These are phyloP conservation scores for Trichophyton simii DNA, from an alignment of 2,329 filamentous ascomycete species.

Conservation along the genomic window DNA sequence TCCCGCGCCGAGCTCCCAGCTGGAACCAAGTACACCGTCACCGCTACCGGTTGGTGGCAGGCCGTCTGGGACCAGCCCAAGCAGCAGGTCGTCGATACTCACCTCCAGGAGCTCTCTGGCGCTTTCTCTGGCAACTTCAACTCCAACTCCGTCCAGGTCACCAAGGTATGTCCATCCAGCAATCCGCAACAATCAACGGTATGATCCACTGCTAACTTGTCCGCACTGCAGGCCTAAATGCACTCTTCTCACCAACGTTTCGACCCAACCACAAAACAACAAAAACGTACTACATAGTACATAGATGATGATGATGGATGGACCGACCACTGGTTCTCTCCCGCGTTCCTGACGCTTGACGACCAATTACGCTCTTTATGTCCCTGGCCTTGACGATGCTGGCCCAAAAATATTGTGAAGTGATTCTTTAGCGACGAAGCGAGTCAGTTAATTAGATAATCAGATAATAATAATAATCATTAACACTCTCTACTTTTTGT, in stretches of 20 bases:
- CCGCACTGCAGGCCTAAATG: not conserved
- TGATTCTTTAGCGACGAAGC: not conserved
- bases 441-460: not conserved
- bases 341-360: not conserved
- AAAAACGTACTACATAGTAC: not conserved
- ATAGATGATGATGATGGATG: not conserved
- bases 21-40: slow-evolving; percentile 23
- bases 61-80: slow-evolving; percentile 21
- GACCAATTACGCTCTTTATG: not conserved
- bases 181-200: not conserved
- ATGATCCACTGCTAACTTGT: not conserved
- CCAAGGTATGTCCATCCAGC: not conserved
- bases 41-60: slow-evolving; percentile 26
- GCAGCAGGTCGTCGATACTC: slow-evolving; percentile 16
- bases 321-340: not conserved
- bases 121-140: slow-evolving; percentile 16
- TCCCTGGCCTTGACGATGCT: not conserved
- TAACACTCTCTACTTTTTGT: not conserved
- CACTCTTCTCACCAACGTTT: not conserved
- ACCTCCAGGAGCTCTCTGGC: slow-evolving; percentile 15
- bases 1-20: slow-evolving; percentile 18
- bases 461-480: not conserved
- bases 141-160: slow-evolving; percentile 15
- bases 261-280: not conserved
- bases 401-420: not conserved